Evolutionary conservation across 495 filamentous ascomycete species (phyloP).

Genomic region (Margaritispora aquatica): DNA sequence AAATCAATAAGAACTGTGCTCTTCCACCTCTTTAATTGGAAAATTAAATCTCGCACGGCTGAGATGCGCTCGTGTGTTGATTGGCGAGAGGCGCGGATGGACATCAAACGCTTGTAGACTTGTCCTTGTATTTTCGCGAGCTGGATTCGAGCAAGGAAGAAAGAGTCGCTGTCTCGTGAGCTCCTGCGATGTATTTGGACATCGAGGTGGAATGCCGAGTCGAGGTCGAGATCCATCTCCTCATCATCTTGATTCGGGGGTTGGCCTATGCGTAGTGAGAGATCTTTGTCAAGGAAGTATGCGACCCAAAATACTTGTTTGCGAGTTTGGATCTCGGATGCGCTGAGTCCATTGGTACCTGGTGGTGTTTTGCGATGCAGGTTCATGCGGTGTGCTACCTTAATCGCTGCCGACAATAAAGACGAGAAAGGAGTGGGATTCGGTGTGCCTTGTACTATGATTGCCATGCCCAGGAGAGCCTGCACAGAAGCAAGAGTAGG

Average conservation of each 20-base stretch:
- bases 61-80: slow-evolving; percentile 68
- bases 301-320: slow-evolving; percentile 98
- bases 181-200: slow-evolving; percentile 28
- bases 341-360: slow-evolving; percentile 76
- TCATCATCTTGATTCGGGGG: slow-evolving; percentile 94
- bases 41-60: neutral
- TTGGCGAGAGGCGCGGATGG: slow-evolving; percentile 81
- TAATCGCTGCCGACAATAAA: slow-evolving; percentile 82
- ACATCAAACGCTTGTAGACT: slow-evolving; percentile 89
- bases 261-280: slow-evolving; percentile 83
- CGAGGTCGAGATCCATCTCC: slow-evolving; percentile 95
- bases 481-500: slow-evolving; percentile 85
- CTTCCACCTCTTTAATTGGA: neutral
- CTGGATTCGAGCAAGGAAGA: slow-evolving; percentile 76
- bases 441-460: slow-evolving; percentile 91
- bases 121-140: slow-evolving; percentile 86
- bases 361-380: slow-evolving; percentile 86
- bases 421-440: slow-evolving; percentile 91
- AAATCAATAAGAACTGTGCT: neutral
- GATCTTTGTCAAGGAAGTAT: slow-evolving; percentile 90
- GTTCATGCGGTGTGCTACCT: slow-evolving; percentile 91
- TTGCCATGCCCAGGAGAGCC: slow-evolving; percentile 86
- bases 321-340: slow-evolving; percentile 82
- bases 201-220: slow-evolving; percentile 66
- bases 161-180: neutral